Percentiles rank a stretch among this genome's conserved stretches.
Conservation (phyloP, 1,284 basidiomycete species). For the Leccinum idahoense region DNA sequence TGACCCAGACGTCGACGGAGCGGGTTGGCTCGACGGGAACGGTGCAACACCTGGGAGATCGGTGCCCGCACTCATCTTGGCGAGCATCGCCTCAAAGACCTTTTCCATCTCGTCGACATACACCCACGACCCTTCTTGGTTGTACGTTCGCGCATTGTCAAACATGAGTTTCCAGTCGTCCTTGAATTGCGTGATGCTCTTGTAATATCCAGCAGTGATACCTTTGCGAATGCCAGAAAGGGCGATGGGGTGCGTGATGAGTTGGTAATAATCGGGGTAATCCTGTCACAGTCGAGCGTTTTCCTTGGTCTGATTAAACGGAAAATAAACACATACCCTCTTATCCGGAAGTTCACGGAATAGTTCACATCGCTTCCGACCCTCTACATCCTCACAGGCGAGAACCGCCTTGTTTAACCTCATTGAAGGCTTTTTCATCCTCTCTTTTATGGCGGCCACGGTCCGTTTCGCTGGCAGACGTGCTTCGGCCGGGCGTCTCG, state of each 20-base stretch:
- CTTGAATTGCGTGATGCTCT: conserved; percentile 68
- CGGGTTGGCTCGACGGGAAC: conserved; percentile 27
- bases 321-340: conserved; percentile 37
- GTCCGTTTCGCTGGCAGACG: conserved; percentile 59
- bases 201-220: conserved; percentile 69
- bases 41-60: conserved; percentile 68
- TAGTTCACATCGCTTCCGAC: conserved; percentile 77
- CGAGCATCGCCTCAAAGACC: conserved; percentile 67
- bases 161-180: conserved; percentile 90
- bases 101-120: conserved; percentile 92
- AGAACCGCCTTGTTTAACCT: conserved; percentile 78
- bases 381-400: conserved; percentile 66
- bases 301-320: background rate
- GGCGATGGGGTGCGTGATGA: conserved; percentile 79
- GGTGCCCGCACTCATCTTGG: conserved; percentile 55
- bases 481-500: conserved; percentile 51
- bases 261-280: conserved; percentile 88
- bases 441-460: conserved; percentile 57
- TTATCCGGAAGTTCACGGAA: conserved; percentile 79
- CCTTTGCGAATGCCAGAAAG: conserved; percentile 86
- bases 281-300: conserved; percentile 40
- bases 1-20: conserved; percentile 40
- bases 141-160: conserved; percentile 87
- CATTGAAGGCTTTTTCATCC: conserved; percentile 82
- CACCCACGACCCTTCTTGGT: conserved; percentile 87